Evolutionary conservation across 352 stramenopile genomes (phyloP), one percentile per base, ranked within the genome.

Genomic region (Phytopythium kandeliae): DNA sequence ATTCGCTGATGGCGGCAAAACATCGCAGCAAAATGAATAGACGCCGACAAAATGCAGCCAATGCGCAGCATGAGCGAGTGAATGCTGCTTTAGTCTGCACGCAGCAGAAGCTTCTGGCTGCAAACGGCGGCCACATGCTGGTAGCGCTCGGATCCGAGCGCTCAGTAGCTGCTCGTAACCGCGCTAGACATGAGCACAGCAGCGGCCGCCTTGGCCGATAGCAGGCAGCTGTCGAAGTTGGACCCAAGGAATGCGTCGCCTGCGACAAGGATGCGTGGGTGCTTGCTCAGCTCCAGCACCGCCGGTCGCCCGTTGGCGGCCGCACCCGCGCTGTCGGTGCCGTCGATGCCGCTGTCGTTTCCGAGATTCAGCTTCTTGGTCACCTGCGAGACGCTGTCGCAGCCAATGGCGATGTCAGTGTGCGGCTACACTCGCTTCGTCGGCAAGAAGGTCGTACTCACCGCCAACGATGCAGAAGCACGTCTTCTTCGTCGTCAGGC

Each of bases 201-300:
- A 0, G 65, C 65, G 25, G 63, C 69, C 16, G 57, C 54, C 26
- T 83, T 85, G 21, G 79, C 79, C 10, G 77, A 90, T 30, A 83
- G 33, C 21, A 90, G 58, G 42, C 74, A 89, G 43, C 75, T 86
- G 63, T 90, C 79, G 40, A 90, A 85, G 31, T 65, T 70, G 10
- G 75, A 87, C n/a, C 79, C 72, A 3, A 78, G 62, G 46, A 90
- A 87, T 21, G 68, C 67, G 57, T 90, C 79, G 4, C 79, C 79
- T 0, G 79, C 79, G 21, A 88, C 50, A 26, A 88, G 57, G 30
- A 90, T 83, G 38, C 63, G 68, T 10, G 76, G 79, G n/a, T 67
- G 69, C 12, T 58, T 34, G 47, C 61, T 81, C 3, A 88, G 63
- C 21, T 80, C 63, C 15, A 90, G 35, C 33, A 53, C 15, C 19